These are phyloP conservation scores for Strobilomyces echinocephalus DNA, from an alignment of 768 basidiomycete genomes.

Conservation along the genomic window DNA sequence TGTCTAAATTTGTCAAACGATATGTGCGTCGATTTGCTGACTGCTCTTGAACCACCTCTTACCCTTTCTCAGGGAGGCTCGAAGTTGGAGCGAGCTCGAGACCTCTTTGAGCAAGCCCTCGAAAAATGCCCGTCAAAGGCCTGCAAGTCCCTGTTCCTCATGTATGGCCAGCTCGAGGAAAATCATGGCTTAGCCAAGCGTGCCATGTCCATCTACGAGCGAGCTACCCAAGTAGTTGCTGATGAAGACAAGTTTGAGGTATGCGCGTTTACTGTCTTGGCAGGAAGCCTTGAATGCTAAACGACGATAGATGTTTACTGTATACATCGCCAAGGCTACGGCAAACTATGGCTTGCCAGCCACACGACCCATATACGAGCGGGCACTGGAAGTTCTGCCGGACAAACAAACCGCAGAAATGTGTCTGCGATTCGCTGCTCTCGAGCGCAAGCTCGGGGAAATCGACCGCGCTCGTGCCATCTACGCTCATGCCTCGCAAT, in stretches of 20 bases:
- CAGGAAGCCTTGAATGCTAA: constrained; percentile 1
- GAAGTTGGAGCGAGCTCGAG: constrained; percentile 93
- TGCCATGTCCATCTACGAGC: constrained; percentile 93
- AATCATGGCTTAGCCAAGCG: constrained; percentile 93
- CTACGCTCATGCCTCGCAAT: constrained; percentile 96
- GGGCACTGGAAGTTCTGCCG: constrained; percentile 88
- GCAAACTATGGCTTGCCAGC: constrained; percentile 95
- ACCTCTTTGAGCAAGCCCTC: constrained; percentile 95
- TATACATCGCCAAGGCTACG: constrained; percentile 97
- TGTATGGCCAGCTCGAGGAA: constrained; percentile 96
- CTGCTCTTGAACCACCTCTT: neutral
- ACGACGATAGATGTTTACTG: constrained; percentile 75
- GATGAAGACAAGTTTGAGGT: constrained; percentile 96
- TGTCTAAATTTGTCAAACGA: constrained; percentile 94
- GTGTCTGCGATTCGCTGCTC: constrained; percentile 91
- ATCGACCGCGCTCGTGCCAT: constrained; percentile 96
- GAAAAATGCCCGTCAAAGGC: constrained; percentile 95
- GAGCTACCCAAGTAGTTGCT: constrained; percentile 80
- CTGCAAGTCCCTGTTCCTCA: constrained; percentile 90
- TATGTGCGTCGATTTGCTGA: constrained; percentile 56
- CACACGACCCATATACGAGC: constrained; percentile 93
- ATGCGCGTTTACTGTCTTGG: constrained; percentile 17
- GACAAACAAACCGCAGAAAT: constrained; percentile 95
- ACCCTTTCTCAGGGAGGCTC: constrained; percentile 63
- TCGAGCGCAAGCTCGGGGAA: constrained; percentile 97